Evolutionary conservation across 768 basidiomycete genomes (phyloP).

Genomic region (Collybiopsis luxurians): DNA sequence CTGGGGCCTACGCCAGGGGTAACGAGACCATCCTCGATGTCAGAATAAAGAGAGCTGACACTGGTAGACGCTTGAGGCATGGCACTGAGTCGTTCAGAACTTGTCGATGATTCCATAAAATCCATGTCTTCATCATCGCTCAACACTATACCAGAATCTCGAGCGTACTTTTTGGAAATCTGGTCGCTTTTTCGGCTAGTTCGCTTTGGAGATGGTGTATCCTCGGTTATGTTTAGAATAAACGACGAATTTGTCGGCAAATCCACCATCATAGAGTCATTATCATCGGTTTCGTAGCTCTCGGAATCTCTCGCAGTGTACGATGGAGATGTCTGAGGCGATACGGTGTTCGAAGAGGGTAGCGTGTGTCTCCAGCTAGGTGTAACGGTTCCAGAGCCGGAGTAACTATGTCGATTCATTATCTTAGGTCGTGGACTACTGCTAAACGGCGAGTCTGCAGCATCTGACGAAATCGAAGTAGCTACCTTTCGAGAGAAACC

Average conservation of each 20-base stretch:
- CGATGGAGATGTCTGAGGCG: conserved; percentile 49
- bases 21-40: conserved; percentile 62
- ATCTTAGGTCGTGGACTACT: conserved; percentile 26
- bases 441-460: conserved; percentile 9
- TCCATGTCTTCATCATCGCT: conserved; percentile 52
- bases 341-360: conserved; percentile 34
- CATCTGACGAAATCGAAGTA: conserved; percentile 21
- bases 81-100: conserved; percentile 26
- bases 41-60: conserved; percentile 57
- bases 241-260: conserved; percentile 52
- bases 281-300: conserved; percentile 34
- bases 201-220: conserved; percentile 51
- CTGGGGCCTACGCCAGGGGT: conserved; percentile 64
- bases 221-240: conserved; percentile 49
- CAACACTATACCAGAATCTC: conserved; percentile 63
- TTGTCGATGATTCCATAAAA: conserved; percentile 15
- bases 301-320: conserved; percentile 20
- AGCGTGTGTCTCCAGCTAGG: conserved; percentile 41
- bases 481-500: conserved; percentile 28
- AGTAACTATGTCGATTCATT: conserved; percentile 64
- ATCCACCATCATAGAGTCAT: conserved; percentile 58
- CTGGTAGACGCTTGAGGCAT: conserved; percentile 63
- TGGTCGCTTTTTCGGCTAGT: conserved; percentile 20
- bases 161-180: conserved; percentile 68
- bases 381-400: conserved; percentile 40